A percentile compares a stretch with the other conserved stretches of the same genome.
These are phyloP conservation scores for Pisolithus tinctorius DNA, from an alignment of 768 basidiomycete species.

Conservation along the genomic window DNA sequence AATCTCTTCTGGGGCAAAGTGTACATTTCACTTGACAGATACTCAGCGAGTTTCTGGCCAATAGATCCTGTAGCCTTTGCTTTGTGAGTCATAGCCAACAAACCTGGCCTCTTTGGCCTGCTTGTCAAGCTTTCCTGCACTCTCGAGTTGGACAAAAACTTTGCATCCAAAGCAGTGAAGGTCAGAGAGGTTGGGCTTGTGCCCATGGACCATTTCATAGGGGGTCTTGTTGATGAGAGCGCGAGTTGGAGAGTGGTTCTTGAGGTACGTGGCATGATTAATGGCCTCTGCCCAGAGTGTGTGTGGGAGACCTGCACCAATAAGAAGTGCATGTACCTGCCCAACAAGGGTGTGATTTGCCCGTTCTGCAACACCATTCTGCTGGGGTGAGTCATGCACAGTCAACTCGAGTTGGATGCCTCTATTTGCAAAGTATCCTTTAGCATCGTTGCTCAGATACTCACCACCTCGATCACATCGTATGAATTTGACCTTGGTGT, in stretches of 20 bases:
- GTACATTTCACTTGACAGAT: constrained; percentile 11
- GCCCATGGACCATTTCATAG: no score
- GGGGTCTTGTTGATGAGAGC: no score
- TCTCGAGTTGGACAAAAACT: background rate
- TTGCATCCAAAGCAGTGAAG: background rate
- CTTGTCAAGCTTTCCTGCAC: constrained; percentile 8
- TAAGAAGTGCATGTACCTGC: constrained; percentile 12
- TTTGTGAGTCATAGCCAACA: constrained; percentile 8
- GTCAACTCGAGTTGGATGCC: constrained; percentile 19
- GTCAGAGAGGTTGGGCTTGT: no score
- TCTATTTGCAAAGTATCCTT: constrained; percentile 5
- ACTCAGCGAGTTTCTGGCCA: constrained; percentile 11
- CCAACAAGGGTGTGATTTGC: constrained; percentile 20
- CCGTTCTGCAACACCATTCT: constrained; percentile 24
- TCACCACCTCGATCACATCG: constrained; percentile 21
- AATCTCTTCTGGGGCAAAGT: constrained; percentile 3
- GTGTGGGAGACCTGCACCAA: constrained; percentile 11
- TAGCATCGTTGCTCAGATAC: constrained; percentile 16
- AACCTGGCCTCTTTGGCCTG: constrained; percentile 5
- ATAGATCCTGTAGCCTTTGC: constrained; percentile 13
- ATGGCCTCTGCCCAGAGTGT: constrained; percentile 22
- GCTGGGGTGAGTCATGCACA: constrained; percentile 18
- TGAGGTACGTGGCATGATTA: no score
- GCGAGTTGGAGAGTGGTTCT: no score
- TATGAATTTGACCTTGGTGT: constrained; percentile 12